Percentiles rank a stretch among this genome's conserved stretches.
Conservation (phyloP, 2,329 filamentous ascomycete species). For the Aspergillus novofumigatus region DNA sequence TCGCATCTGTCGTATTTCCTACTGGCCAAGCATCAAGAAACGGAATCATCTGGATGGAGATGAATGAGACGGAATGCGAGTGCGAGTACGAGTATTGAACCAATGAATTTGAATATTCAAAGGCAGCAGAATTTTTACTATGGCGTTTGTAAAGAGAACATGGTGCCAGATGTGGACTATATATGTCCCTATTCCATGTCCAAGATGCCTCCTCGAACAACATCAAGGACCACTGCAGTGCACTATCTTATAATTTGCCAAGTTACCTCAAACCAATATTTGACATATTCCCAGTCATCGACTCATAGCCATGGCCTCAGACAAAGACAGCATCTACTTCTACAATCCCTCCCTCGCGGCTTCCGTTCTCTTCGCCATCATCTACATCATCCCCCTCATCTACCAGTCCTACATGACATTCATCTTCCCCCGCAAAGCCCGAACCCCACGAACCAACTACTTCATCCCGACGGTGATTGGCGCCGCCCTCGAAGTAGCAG, state of each 20-base stretch:
- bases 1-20: background rate
- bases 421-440: conserved; percentile 38
- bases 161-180: background rate
- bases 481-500: conserved; percentile 40
- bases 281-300: no score
- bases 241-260: no score
- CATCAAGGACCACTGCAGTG: no score
- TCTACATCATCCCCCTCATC: conserved; percentile 39
- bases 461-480: conserved; percentile 45
- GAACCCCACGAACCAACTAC: conserved; percentile 26
- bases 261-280: no score
- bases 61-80: background rate
- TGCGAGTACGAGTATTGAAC: background rate
- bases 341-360: conserved; percentile 44
- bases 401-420: conserved; percentile 41
- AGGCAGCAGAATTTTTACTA: background rate
- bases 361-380: conserved; percentile 39
- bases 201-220: no score
- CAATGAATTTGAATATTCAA: background rate
- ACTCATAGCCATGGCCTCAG: background rate
- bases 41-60: background rate
- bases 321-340: conserved; percentile 35
- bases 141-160: background rate
- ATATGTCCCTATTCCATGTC: background rate
- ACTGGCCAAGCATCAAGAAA: background rate